Percentiles rank a stretch among this genome's conserved stretches.
These are phyloP conservation scores for Cymodocea nodosa DNA, from an alignment of 116 monocot species.

Conservation along the genomic window DNA sequence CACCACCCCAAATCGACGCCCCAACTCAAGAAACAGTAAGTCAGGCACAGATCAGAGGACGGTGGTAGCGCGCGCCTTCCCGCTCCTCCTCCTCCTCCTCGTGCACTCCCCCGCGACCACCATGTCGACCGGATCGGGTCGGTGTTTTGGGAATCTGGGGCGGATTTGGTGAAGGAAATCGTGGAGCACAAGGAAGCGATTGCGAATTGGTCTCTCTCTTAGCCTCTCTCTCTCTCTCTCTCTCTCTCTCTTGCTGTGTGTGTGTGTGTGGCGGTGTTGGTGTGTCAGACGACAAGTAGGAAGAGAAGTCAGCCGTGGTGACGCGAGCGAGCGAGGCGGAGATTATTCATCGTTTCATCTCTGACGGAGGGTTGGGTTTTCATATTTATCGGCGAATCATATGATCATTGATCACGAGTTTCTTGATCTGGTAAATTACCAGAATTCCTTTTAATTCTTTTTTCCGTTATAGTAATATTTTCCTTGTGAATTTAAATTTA, in stretches of 20 bases:
- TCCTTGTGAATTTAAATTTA: too few species aligned
- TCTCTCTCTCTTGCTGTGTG: neutral
- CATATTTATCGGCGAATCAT: too few species aligned
- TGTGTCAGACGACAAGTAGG: neutral
- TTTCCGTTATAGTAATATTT: too few species aligned
- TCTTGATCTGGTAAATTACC: too few species aligned
- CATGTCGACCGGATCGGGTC: neutral
- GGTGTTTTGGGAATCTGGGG: neutral
- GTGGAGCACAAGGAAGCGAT: neutral
- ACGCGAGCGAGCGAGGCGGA: neutral
- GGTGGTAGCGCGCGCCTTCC: neutral
- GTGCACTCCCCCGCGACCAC: too few species aligned
- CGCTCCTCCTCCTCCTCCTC: too few species aligned
- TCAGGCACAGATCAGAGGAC: neutral
- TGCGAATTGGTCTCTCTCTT: too few species aligned
- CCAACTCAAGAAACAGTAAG: neutral
- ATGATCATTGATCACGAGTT: too few species aligned
- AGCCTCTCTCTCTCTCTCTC: neutral
- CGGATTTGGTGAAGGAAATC: neutral
- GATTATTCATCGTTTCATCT: too few species aligned
- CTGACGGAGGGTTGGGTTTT: too few species aligned
- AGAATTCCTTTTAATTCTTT: too few species aligned
- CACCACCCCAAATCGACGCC: neutral
- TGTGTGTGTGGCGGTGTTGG: conserved; percentile 4
- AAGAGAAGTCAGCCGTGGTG: conserved; percentile 3